phyloP scores from a whole-genome alignment of 768 basidiomycete species.

The Agrocybe pediades region DNA sequence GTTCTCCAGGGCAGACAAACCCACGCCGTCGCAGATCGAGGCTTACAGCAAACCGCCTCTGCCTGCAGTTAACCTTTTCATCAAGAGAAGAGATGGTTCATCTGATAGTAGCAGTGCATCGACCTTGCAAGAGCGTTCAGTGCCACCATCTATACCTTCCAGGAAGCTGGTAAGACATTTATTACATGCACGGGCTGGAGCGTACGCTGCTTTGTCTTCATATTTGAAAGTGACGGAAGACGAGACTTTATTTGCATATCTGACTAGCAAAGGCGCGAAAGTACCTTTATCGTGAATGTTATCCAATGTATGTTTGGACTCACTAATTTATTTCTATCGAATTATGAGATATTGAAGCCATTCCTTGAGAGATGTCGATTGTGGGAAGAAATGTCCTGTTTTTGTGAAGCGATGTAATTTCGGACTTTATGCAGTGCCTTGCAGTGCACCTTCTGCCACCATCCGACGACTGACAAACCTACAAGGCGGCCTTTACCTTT shows the following conservation, averaged over 20 bases:
- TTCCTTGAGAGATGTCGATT: background rate
- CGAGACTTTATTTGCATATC: slow-evolving; percentile 15
- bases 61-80: slow-evolving; percentile 43
- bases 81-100: slow-evolving; percentile 31
- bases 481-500: too few species aligned
- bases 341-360: background rate
- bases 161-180: slow-evolving; percentile 31
- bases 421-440: background rate
- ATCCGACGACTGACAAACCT: background rate
- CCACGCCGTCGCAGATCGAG: slow-evolving; percentile 24
- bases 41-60: slow-evolving; percentile 39
- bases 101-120: background rate
- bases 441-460: background rate
- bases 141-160: slow-evolving; percentile 20
- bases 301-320: background rate
- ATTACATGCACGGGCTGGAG: slow-evolving; percentile 32
- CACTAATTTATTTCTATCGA: background rate
- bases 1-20: slow-evolving; percentile 22
- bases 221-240: slow-evolving; percentile 20
- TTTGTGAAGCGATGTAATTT: background rate
- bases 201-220: slow-evolving; percentile 19
- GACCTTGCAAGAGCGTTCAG: slow-evolving; percentile 1
- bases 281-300: slow-evolving; percentile 4
- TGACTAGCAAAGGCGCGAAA: slow-evolving; percentile 22
- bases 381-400: background rate